phyloP scores from a whole-genome alignment of 768 basidiomycete genomes.

The Lactarius trivialis region DNA sequence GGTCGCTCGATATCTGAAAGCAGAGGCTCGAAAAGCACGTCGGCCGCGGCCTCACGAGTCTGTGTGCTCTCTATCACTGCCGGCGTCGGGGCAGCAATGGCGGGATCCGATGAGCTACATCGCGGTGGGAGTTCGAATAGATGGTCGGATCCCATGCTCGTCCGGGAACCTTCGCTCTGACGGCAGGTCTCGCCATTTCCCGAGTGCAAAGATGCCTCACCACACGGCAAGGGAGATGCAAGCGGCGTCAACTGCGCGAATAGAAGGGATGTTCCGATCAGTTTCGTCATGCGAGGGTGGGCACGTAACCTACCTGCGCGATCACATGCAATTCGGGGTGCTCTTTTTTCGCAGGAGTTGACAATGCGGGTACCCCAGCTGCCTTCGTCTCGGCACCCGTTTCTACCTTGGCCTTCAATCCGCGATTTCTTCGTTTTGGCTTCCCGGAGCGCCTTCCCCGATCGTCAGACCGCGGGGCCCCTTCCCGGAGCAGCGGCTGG shows the following conservation, averaged over 20 bases:
- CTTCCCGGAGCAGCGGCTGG: neutral
- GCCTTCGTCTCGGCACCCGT: neutral
- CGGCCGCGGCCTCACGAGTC: slow-evolving; percentile 11
- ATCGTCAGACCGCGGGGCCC: neutral
- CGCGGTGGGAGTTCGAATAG: slow-evolving; percentile 2
- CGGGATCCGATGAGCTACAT: neutral
- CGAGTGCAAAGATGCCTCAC: neutral
- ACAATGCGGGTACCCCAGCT: neutral
- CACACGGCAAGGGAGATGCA: neutral
- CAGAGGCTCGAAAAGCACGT: slow-evolving; percentile 6
- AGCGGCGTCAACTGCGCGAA: neutral
- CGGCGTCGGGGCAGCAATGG: neutral
- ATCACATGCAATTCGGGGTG: neutral
- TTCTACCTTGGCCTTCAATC: neutral
- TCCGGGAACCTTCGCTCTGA: slow-evolving; percentile 4
- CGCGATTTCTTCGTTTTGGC: neutral
- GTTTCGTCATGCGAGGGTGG: neutral
- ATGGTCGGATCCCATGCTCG: slow-evolving; percentile 1
- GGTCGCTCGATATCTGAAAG: neutral
- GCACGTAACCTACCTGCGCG: neutral
- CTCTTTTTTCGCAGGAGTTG: neutral
- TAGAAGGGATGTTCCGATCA: neutral
- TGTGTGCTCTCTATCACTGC: slow-evolving; percentile 2
- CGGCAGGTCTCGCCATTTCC: neutral
- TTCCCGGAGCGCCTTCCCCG: neutral